Conservation (phyloP, 306 rosid genomes). For the Boehmeria nivea region DNA sequence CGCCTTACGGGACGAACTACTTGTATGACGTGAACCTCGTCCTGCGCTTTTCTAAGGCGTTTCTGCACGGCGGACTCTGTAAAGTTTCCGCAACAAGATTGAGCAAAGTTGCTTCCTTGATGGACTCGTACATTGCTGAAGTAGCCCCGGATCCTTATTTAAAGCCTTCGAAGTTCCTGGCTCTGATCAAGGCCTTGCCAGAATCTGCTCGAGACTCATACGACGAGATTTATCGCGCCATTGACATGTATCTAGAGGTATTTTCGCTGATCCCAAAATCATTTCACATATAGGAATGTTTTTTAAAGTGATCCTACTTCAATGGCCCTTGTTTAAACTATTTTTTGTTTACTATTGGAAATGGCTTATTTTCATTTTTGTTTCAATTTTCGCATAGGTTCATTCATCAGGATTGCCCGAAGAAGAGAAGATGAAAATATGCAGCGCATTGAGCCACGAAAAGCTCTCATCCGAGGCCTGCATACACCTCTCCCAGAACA, state of each 20-base stretch:
- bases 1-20: constrained; percentile 57
- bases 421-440: constrained; percentile 69
- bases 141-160: constrained; percentile 92
- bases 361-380: too few relatives aligned
- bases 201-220: constrained; percentile 77
- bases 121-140: constrained; percentile 86
- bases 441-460: constrained; percentile 58
- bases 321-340: too few relatives aligned
- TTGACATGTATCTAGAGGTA: constrained; percentile 91
- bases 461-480: constrained; percentile 71
- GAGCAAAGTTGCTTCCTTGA: constrained; percentile 56
- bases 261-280: constrained; percentile 1
- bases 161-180: constrained; percentile 64
- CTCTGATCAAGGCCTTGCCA: constrained; percentile 60
- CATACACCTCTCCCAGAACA: constrained; percentile 54
- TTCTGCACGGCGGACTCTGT: constrained; percentile 28
- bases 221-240: constrained; percentile 73
- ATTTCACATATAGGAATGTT: too few relatives aligned
- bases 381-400: constrained; percentile 37
- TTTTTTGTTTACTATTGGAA: too few relatives aligned
- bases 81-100: constrained; percentile 30
- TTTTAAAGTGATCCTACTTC: too few relatives aligned
- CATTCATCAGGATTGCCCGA: constrained; percentile 67
- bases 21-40: constrained; percentile 85
- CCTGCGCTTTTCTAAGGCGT: constrained; percentile 65